A percentile compares a stretch with the other conserved stretches of the same genome.
phyloP scores from a whole-genome alignment of 345 rosid species.

The Bretschneidera sinensis region DNA sequence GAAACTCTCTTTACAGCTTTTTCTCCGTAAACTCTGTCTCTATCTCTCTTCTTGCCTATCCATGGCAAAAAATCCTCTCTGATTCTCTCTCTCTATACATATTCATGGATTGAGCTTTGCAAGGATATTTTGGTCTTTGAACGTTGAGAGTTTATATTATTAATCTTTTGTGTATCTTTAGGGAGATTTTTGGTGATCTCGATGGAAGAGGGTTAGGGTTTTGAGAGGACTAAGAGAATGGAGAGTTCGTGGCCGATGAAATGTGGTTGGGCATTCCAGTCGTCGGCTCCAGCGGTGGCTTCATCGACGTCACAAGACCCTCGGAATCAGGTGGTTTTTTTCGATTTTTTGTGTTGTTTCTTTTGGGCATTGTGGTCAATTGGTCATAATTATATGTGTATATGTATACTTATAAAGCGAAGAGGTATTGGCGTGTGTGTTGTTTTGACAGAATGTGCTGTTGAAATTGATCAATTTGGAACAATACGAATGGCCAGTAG shows the following conservation, averaged over 20 bases:
- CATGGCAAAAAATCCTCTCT: neutral
- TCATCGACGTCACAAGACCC: conserved; percentile 29
- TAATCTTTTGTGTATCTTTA: neutral
- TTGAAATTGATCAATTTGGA: too few species aligned
- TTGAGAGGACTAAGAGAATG: conserved; percentile 21
- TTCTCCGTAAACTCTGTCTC: neutral
- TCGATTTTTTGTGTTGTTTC: too few species aligned
- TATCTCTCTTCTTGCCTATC: neutral
- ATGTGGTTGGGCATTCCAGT: conserved; percentile 29
- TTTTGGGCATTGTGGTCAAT: too few species aligned
- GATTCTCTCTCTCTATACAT: neutral
- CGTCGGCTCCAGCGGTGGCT: conserved; percentile 20
- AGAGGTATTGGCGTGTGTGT: too few species aligned
- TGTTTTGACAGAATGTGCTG: too few species aligned
- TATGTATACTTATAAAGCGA: too few species aligned
- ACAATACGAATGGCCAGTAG: too few species aligned
- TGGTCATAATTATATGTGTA: too few species aligned
- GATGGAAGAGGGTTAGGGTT: conserved; percentile 23
- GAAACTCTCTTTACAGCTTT: neutral
- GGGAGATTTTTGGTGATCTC: conserved; percentile 6
- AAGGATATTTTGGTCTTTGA: too few species aligned
- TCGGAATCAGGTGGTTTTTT: conserved; percentile 28
- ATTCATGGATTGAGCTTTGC: too few species aligned
- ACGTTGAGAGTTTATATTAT: neutral
- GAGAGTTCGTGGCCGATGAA: conserved; percentile 35